These are phyloP conservation scores for Zygotorulaspora sp. DNA, from an alignment of 805 yeast species.

Conservation along the genomic window DNA sequence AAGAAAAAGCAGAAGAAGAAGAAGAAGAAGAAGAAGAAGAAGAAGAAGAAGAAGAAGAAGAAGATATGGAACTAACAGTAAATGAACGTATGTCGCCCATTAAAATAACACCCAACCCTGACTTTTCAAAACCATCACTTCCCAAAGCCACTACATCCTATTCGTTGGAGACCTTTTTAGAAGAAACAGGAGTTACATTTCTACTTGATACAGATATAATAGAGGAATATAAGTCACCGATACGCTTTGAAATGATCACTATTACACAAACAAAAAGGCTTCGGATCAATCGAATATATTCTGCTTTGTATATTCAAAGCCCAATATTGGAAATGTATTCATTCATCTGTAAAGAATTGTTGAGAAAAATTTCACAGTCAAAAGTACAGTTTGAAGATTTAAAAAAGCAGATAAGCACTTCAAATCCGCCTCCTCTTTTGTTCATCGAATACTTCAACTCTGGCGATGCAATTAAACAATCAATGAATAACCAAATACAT, in stretches of 20 bases:
- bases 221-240: slow-evolving; percentile 7
- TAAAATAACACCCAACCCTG: slow-evolving; percentile 9
- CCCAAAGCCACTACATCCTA: slow-evolving; percentile 1
- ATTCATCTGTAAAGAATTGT: slow-evolving; percentile 51
- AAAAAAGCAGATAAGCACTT: slow-evolving; percentile 42
- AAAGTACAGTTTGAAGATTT: slow-evolving; percentile 43
- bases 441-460: slow-evolving; percentile 47
- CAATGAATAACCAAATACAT: slow-evolving; percentile 46
- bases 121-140: background rate
- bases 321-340: slow-evolving; percentile 43
- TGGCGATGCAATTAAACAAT: slow-evolving; percentile 36
- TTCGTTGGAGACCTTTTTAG: slow-evolving; percentile 19
- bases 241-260: slow-evolving; percentile 10
- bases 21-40: slow-evolving; percentile 2
- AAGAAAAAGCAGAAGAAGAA: too few species aligned
- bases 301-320: slow-evolving; percentile 24
- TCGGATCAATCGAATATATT: slow-evolving; percentile 15
- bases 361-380: slow-evolving; percentile 48
- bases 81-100: slow-evolving; percentile 33
- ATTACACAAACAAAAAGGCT: slow-evolving; percentile 5
- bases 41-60: slow-evolving; percentile 7
- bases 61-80: slow-evolving; percentile 19
- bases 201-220: slow-evolving; percentile 16
- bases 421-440: slow-evolving; percentile 51
- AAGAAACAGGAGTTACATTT: slow-evolving; percentile 21